Evolutionary conservation across 441 rosid species (phyloP), one percentile per base, ranked within the genome.

Genomic region (Gossypium armourianum): DNA sequence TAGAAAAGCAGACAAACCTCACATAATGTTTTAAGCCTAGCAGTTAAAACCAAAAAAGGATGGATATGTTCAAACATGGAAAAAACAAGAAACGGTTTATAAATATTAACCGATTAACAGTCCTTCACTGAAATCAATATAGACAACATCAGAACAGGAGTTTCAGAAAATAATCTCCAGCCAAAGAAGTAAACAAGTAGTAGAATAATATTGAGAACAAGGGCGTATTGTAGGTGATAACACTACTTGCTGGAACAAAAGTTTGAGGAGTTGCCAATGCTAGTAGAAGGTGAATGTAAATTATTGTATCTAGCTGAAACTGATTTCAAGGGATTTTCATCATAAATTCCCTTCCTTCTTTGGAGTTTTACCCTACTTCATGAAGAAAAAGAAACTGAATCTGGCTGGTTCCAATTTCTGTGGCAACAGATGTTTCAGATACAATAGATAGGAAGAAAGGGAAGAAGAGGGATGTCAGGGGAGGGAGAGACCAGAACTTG

Each of bases 221-320:
- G 12, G 15, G 20, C 5, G 13, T 13, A 28, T 0, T 28, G 4
- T 59, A 13, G 63, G 20, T 13, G 43, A 26, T 26, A 28, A 26
- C 63, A 59, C 20, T 28, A 59, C 43, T 59, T 59, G 63, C n/a
- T 59, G 63, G 43, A 59, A 26, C 59, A 59, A 26, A n/a, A 59
- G 43, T 13, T 26, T 26, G 43, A 12, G 12, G 4, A 24, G 63
- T 13, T 59, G 63, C 63, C 43, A 59, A 5, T 26, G 43, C 20
- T 13, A 26, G 63, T 5, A 3, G 43, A 1, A 26, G 10, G 43
- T 59, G 40, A 59, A 2, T 13, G 20, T 19, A 55, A 17, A 20
- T 19, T 2, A 12, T 26, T n/a, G 20, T 26, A 32, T 59, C 63
- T 59, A 59, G 43, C 4, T 26, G 10, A 59, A 32, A 59, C 40